These are phyloP conservation scores for Novymonas esmeraldas DNA, from an alignment of 208 protist species.

Conservation along the genomic window DNA sequence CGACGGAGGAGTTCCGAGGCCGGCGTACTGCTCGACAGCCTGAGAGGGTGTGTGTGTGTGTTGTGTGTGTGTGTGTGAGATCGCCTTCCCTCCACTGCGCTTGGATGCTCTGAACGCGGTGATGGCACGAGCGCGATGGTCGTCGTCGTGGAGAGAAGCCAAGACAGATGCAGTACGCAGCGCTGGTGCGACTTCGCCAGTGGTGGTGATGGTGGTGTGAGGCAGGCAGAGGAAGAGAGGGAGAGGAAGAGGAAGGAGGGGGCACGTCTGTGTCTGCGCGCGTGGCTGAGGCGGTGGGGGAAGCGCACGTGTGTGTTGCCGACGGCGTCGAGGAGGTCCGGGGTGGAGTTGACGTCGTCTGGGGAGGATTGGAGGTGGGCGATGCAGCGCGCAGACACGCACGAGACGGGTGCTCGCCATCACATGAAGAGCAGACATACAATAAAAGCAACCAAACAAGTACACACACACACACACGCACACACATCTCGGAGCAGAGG, in stretches of 20 bases:
- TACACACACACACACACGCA: background rate
- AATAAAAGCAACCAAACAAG: background rate
- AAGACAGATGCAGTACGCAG: too few species aligned
- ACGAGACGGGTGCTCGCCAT: too few species aligned
- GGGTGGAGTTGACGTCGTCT: too few species aligned
- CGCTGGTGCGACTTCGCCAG: too few species aligned
- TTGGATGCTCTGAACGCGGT: too few species aligned
- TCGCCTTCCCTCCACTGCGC: too few species aligned
- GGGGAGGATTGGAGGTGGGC: too few species aligned
- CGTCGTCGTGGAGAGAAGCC: too few species aligned
- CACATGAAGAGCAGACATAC: background rate
- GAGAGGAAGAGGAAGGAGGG: background rate
- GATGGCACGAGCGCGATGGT: too few species aligned
- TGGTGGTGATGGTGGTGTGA: background rate
- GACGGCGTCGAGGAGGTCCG: background rate
- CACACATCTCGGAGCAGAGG: background rate
- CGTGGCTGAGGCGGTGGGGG: background rate
- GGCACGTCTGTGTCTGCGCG: background rate
- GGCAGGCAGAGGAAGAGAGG: background rate
- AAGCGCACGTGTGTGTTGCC: background rate
- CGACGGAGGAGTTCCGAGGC: too few species aligned
- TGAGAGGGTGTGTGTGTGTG: slow-evolving; percentile 12
- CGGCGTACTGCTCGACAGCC: too few species aligned
- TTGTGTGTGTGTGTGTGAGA: too few species aligned
- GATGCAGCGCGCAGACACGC: background rate